Conservation (phyloP, 164 flowering plant species). For the Vitis riparia region DNA sequence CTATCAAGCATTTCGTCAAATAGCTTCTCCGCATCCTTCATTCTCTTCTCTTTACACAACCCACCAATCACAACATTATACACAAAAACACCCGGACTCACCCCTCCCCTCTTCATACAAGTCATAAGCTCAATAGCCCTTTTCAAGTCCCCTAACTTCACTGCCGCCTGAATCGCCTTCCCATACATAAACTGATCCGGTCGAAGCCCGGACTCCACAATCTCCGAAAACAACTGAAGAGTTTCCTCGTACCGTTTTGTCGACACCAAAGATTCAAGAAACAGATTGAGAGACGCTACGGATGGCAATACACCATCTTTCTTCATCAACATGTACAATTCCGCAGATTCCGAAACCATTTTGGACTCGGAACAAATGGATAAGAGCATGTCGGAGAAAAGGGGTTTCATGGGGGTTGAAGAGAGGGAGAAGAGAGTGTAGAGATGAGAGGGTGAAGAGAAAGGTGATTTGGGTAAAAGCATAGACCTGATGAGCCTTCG, state of each 20-base stretch:
- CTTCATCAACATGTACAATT: slow-evolving; percentile 24
- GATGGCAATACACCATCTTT: slow-evolving; percentile 34
- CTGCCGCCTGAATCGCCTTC: slow-evolving; percentile 71
- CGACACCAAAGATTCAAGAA: slow-evolving; percentile 41
- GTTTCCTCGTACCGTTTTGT: slow-evolving; percentile 21
- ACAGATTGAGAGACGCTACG: slow-evolving; percentile 22
- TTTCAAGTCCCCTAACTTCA: slow-evolving; percentile 53
- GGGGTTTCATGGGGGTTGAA: slow-evolving; percentile 23
- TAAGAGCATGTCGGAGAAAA: slow-evolving; percentile 30
- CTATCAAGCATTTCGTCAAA: slow-evolving; percentile 61
- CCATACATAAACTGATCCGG: slow-evolving; percentile 46
- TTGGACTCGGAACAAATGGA: slow-evolving; percentile 34
- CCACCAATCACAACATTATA: slow-evolving; percentile 69
- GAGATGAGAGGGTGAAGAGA: slow-evolving; percentile 40
- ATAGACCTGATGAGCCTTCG: slow-evolving; percentile 31
- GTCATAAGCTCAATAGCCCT: slow-evolving; percentile 41
- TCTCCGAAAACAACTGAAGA: slow-evolving; percentile 36
- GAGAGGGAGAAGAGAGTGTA: slow-evolving; percentile 24
- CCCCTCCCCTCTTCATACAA: slow-evolving; percentile 38
- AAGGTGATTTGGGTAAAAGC: slow-evolving; percentile 18
- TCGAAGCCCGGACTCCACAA: slow-evolving; percentile 32
- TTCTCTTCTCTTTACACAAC: slow-evolving; percentile 51
- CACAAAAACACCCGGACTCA: slow-evolving; percentile 42
- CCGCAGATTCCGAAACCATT: slow-evolving; percentile 26
- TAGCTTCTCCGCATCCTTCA: slow-evolving; percentile 49